These are phyloP conservation scores for Diaporthe sp. DNA, from an alignment of 2,329 filamentous ascomycete species.

Conservation along the genomic window DNA sequence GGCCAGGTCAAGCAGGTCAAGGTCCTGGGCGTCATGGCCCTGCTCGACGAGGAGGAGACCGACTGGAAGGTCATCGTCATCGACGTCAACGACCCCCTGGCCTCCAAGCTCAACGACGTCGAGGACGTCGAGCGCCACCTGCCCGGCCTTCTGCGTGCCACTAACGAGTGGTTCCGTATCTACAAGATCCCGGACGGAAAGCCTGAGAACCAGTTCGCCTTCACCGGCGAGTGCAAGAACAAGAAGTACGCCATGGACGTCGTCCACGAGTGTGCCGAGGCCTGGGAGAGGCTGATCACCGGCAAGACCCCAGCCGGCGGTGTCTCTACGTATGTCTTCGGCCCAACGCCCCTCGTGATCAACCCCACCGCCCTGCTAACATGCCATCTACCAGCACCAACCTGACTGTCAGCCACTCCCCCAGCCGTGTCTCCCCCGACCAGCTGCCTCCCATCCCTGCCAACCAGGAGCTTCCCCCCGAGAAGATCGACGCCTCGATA, in stretches of 20 bases:
- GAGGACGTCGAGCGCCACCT: constrained; percentile 99
- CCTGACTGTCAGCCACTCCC: constrained; percentile 79
- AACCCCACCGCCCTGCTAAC: not conserved
- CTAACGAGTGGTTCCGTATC: constrained; percentile 99
- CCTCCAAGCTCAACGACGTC: constrained; percentile 96
- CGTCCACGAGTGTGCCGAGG: constrained; percentile 94
- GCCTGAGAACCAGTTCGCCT: constrained; percentile 99
- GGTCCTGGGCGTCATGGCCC: constrained; percentile 98
- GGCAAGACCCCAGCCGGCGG: constrained; percentile 86
- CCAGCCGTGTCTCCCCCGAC: constrained; percentile 76
- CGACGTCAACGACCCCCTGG: constrained; percentile 96
- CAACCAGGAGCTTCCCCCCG: constrained; percentile 84
- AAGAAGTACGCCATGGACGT: constrained; percentile 98
- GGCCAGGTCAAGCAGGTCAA: constrained; percentile 99
- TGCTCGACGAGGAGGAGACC: constrained; percentile 99
- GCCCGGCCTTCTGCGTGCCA: constrained; percentile 94
- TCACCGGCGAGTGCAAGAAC: constrained; percentile 99
- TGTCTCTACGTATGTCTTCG: constrained; percentile 80
- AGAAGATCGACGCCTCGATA: constrained; percentile 94
- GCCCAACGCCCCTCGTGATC: not conserved
- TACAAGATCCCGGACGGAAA: constrained; percentile 99
- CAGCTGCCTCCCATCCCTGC: constrained; percentile 83
- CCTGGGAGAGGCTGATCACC: constrained; percentile 95
- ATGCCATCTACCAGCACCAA: constrained; percentile 74
- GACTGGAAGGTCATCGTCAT: constrained; percentile 99